Percentiles rank a stretch among this genome's conserved stretches.
These are phyloP conservation scores for Cubamyces lactineus DNA, from an alignment of 768 basidiomycete species.

Conservation along the genomic window DNA sequence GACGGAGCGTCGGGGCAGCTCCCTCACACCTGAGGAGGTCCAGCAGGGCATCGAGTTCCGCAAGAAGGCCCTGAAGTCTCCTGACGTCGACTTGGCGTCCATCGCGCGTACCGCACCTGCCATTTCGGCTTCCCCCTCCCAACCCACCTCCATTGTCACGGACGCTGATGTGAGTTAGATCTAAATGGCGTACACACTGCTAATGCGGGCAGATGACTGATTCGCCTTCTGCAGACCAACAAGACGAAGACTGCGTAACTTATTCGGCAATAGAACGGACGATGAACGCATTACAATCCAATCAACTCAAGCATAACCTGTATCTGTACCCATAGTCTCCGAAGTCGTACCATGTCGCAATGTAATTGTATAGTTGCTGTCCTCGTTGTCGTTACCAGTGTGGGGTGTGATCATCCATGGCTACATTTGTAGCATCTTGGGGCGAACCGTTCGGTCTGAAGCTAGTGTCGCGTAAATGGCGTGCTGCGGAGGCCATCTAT, in stretches of 20 bases:
- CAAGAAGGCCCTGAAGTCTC: conserved; percentile 66
- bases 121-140: conserved; percentile 50
- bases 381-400: background rate
- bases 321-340: conserved; percentile 10
- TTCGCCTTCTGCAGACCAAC: conserved; percentile 2
- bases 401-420: no score
- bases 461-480: no score
- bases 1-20: conserved; percentile 38
- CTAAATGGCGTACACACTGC: no score
- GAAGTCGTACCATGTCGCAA: conserved; percentile 15
- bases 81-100: conserved; percentile 62
- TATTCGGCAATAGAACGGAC: conserved; percentile 9
- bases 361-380: conserved; percentile 7
- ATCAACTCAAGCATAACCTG: background rate
- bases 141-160: conserved; percentile 34
- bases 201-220: no score
- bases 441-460: no score
- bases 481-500: no score
- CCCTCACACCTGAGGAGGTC: conserved; percentile 64
- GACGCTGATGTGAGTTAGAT: conserved; percentile 35
- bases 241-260: conserved; percentile 17
- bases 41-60: conserved; percentile 67
- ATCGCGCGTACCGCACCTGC: conserved; percentile 86
- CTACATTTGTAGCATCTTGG: no score
- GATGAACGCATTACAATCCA: background rate